Conservation (phyloP, 495 filamentous ascomycete genomes). For the Jackrogersella multiformis region DNA sequence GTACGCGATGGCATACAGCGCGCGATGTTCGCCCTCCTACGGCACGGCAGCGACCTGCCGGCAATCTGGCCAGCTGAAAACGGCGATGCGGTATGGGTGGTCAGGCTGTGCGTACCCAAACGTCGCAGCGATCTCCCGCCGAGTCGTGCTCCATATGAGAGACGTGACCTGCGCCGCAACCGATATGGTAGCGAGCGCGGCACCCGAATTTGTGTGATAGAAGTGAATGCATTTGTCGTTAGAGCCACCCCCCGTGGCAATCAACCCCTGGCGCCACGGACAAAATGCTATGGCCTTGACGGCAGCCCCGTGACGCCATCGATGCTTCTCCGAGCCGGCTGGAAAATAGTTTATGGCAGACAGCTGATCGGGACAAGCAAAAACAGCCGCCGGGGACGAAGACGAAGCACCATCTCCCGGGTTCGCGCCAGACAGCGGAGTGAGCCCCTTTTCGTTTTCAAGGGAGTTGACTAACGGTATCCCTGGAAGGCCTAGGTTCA, state of each 20-base stretch:
- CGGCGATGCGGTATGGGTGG: conserved; percentile 87
- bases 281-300: conserved; percentile 98
- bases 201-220: conserved; percentile 86
- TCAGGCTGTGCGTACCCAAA: conserved; percentile 97
- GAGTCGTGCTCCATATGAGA: conserved; percentile 87
- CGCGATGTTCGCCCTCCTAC: conserved; percentile 83
- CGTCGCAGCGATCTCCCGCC: conserved; percentile 88
- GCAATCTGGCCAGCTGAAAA: conserved; percentile 96
- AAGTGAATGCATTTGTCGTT: conserved; percentile 98
- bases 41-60: conserved; percentile 87
- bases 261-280: conserved; percentile 86
- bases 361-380: conserved; percentile 6
- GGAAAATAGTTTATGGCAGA: conserved; percentile 42
- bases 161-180: conserved; percentile 93
- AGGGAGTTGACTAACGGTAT: conserved; percentile 6
- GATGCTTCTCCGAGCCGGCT: conserved; percentile 70
- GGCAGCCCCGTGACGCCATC: conserved; percentile 82
- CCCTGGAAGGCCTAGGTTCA: background rate
- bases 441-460: background rate
- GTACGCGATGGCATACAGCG: conserved; percentile 77
- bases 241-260: conserved; percentile 92
- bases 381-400: background rate
- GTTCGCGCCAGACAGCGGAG: conserved; percentile 8
- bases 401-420: conserved; percentile 13
- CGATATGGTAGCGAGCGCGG: conserved; percentile 87